These are phyloP conservation scores for Malassezia dermatis DNA, from an alignment of 1,284 basidiomycete species.

Conservation along the genomic window DNA sequence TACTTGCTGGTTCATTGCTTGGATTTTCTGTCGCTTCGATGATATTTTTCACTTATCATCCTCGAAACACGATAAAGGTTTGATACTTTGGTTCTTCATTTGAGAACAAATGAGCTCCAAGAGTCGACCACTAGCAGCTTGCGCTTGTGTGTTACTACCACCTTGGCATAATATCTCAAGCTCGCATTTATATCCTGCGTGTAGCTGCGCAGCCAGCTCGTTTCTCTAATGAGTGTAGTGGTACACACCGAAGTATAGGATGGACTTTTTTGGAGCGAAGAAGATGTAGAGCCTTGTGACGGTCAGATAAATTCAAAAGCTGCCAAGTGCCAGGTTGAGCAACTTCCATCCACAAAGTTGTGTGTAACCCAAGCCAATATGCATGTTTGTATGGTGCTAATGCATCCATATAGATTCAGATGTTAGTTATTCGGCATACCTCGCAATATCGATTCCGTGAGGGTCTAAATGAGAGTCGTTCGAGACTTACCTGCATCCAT, in stretches of 20 bases:
- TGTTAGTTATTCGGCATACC: conserved; percentile 1
- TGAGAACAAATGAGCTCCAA: background rate
- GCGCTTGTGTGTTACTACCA: background rate
- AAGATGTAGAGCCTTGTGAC: conserved; percentile 19
- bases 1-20: conserved; percentile 66
- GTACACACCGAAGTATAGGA: background rate
- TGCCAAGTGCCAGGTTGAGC: background rate
- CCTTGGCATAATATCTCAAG: conserved; percentile 24
- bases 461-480: conserved; percentile 24
- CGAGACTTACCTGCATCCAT: conserved; percentile 9
- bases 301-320: conserved; percentile 9
- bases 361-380: conserved; percentile 11
- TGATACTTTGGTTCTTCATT: background rate
- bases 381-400: background rate
- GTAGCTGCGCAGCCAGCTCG: conserved; percentile 21
- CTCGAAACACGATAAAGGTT: background rate
- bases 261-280: background rate
- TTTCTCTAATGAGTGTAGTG: background rate
- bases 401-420: background rate
- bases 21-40: conserved; percentile 67
- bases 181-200: conserved; percentile 28
- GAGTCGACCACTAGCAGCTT: conserved; percentile 2
- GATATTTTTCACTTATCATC: conserved; percentile 59
- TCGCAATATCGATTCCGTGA: conserved; percentile 29
- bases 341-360: background rate